phyloP scores from a whole-genome alignment of 2,329 filamentous ascomycete genomes.

The Xylariaceae sp. region DNA sequence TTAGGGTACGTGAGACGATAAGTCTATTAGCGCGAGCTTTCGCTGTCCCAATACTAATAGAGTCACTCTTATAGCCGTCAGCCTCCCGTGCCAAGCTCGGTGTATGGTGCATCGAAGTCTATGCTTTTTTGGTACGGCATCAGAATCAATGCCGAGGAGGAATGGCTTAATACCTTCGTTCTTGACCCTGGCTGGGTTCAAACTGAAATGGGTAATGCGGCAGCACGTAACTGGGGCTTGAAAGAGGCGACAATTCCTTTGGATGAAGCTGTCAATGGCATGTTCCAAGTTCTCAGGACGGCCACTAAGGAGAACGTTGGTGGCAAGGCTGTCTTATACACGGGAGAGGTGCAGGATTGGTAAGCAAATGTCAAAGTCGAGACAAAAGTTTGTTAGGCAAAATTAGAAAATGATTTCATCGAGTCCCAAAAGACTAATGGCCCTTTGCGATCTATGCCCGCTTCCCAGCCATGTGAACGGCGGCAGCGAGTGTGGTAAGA shows the following conservation, averaged over 20 bases:
- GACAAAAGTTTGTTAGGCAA: background rate
- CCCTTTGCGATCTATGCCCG: too few species aligned
- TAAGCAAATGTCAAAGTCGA: background rate
- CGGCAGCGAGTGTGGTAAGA: too few species aligned
- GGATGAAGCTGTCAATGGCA: conserved; percentile 43
- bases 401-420: too few species aligned
- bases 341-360: conserved; percentile 19
- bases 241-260: conserved; percentile 43
- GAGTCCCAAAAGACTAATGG: too few species aligned
- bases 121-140: conserved; percentile 41
- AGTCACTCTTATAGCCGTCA: conserved; percentile 24
- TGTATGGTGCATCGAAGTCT: conserved; percentile 53
- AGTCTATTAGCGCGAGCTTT: background rate
- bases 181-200: conserved; percentile 46
- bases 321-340: conserved; percentile 27
- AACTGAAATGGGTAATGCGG: conserved; percentile 49
- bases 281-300: conserved; percentile 35
- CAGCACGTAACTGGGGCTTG: conserved; percentile 41
- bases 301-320: conserved; percentile 27
- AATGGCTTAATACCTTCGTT: conserved; percentile 42
- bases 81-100: conserved; percentile 39
- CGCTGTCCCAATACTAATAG: conserved; percentile 1
- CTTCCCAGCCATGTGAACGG: too few species aligned
- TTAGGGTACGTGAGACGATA: conserved; percentile 1
- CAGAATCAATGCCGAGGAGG: conserved; percentile 42